A percentile compares a stretch with the other conserved stretches of the same genome.
These are phyloP conservation scores for Colletotrichum tanaceti DNA, from an alignment of 2,329 filamentous ascomycete genomes.

Conservation along the genomic window DNA sequence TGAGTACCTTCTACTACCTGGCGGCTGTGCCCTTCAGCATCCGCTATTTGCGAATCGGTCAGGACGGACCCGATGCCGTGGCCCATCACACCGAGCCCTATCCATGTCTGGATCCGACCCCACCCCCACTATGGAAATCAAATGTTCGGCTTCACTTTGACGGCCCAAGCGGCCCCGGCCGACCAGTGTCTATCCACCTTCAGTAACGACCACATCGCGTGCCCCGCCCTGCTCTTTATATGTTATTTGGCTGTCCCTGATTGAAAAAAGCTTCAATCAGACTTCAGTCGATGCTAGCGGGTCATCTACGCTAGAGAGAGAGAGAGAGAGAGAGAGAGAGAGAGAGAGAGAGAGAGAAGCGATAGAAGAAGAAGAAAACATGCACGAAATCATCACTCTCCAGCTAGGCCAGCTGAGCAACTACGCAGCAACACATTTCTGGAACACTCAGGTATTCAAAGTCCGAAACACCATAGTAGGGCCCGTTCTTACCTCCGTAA, in stretches of 20 bases:
- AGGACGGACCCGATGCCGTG: slow-evolving; percentile 13
- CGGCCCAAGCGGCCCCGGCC: slow-evolving; percentile 7
- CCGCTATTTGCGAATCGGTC: background rate
- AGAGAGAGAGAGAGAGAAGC: no score
- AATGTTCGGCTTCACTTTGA: background rate
- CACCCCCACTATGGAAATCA: slow-evolving; percentile 16
- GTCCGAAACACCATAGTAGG: background rate
- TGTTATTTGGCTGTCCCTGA: background rate
- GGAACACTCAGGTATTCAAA: slow-evolving; percentile 84
- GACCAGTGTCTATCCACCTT: background rate
- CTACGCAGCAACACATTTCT: slow-evolving; percentile 95
- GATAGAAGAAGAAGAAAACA: slow-evolving; percentile 51
- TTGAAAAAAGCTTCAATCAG: background rate
- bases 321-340: no score
- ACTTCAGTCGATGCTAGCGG: background rate
- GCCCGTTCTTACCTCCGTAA: background rate
- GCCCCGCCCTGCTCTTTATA: background rate
- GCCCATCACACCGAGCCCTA: background rate
- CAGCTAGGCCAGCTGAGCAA: slow-evolving; percentile 95
- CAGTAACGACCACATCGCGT: background rate
- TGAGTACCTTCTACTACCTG: background rate
- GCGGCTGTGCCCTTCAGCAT: background rate
- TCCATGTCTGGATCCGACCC: slow-evolving; percentile 4
- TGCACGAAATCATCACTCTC: slow-evolving; percentile 95
- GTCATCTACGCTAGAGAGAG: background rate